phyloP scores from a whole-genome alignment of 1,284 basidiomycete species.

The Cutaneotrichosporon sp. region DNA sequence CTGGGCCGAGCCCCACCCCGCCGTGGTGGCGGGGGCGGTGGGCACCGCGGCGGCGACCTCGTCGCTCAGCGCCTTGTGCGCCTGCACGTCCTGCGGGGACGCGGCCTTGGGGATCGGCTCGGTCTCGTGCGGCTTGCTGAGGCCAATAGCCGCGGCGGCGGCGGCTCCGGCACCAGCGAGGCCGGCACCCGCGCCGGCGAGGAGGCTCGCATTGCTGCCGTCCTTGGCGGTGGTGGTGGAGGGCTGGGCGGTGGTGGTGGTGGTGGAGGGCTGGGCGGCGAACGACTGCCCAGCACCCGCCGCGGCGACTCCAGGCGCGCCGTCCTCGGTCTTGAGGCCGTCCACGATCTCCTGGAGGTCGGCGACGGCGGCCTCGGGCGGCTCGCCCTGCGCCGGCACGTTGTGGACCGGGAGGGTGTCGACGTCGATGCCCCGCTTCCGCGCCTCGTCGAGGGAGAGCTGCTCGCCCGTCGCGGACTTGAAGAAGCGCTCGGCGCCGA shows the following conservation, averaged over 20 bases:
- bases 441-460: constrained; percentile 48
- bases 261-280: constrained; percentile 15
- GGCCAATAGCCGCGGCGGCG: constrained; percentile 6
- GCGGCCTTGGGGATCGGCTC: no score
- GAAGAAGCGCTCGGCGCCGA: neutral
- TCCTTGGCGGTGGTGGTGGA: neutral
- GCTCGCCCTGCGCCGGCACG: constrained; percentile 26
- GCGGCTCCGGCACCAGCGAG: constrained; percentile 3
- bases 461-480: constrained; percentile 11
- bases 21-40: no score
- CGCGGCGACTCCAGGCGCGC: neutral
- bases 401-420: constrained; percentile 35
- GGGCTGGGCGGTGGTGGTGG: constrained; percentile 18
- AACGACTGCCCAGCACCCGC: constrained; percentile 13
- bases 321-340: constrained; percentile 34
- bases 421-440: constrained; percentile 47
- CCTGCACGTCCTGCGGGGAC: no score
- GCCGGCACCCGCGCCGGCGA: constrained; percentile 7
- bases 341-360: constrained; percentile 43
- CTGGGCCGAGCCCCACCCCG: no score
- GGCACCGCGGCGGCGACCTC: no score
- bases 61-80: no score
- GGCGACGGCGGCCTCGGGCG: constrained; percentile 38
- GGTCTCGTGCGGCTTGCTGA: no score
- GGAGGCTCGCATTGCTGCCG: neutral